Evolutionary conservation across 2,329 filamentous ascomycete genomes (phyloP).

Genomic region (Cladophialophora bantiana): DNA sequence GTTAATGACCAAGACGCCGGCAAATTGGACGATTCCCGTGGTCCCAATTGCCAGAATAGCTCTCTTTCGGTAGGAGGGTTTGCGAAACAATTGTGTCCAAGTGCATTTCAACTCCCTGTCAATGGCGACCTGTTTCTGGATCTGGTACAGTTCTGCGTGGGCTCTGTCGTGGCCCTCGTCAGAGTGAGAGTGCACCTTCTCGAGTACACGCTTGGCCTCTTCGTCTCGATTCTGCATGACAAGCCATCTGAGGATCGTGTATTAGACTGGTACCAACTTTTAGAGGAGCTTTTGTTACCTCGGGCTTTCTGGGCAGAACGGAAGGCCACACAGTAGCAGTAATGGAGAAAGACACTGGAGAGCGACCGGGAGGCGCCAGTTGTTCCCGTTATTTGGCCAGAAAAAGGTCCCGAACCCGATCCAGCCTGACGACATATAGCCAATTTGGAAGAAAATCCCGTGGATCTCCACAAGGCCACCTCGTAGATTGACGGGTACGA

Average conservation of each 20-base stretch:
- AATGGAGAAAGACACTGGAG: constrained; percentile 20
- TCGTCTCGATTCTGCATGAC: constrained; percentile 38
- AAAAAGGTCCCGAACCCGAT: constrained; percentile 23
- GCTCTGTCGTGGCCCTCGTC: constrained; percentile 9
- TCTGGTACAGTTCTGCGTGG: constrained; percentile 36
- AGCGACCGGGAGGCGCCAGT: constrained; percentile 21
- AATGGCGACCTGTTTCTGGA: constrained; percentile 30
- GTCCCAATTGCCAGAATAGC: constrained; percentile 29
- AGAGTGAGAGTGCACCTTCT: constrained; percentile 31
- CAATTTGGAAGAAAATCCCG: constrained; percentile 16
- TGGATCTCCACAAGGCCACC: constrained; percentile 20
- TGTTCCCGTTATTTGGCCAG: background rate
- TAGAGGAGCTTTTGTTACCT: constrained; percentile 12
- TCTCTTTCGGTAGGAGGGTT: constrained; percentile 32
- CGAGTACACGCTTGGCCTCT: constrained; percentile 29
- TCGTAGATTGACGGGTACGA: constrained; percentile 24
- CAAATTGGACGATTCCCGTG: constrained; percentile 41
- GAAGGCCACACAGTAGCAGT: constrained; percentile 27
- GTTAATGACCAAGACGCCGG: constrained; percentile 49
- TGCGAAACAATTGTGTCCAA: constrained; percentile 30
- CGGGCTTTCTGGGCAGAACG: constrained; percentile 38
- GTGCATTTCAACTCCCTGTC: constrained; percentile 25
- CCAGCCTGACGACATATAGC: constrained; percentile 18
- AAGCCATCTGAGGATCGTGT: constrained; percentile 19
- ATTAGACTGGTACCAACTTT: constrained; percentile 23